Evolutionary conservation across 192 early-diverging fungal species (phyloP).

Genomic region (Kickxella alabastrina): DNA sequence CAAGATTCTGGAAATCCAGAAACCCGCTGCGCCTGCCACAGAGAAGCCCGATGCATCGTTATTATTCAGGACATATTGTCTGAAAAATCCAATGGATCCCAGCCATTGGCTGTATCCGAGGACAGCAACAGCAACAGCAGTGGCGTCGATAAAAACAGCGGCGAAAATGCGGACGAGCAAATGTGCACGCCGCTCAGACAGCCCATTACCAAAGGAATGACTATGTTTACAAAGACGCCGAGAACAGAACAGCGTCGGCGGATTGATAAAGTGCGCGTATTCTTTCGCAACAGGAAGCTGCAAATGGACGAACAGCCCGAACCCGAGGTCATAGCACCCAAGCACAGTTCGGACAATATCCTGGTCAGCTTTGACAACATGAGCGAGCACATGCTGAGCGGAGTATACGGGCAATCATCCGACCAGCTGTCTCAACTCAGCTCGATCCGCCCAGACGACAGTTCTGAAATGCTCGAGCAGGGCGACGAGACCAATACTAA

Average conservation of each 20-base stretch:
- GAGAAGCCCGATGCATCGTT: background rate
- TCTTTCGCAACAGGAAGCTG: slow-evolving; percentile 11
- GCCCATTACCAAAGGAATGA: background rate
- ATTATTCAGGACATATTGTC: too few relatives aligned
- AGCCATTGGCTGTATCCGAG: too few relatives aligned
- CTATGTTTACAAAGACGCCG: background rate
- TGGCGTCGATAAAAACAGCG: too few relatives aligned
- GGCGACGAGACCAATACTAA: slow-evolving; percentile 8
- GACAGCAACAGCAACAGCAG: too few relatives aligned
- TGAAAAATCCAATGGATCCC: too few relatives aligned
- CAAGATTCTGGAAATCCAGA: too few relatives aligned
- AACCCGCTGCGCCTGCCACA: too few relatives aligned
- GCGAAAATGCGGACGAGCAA: too few relatives aligned
- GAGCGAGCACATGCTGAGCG: slow-evolving; percentile 3
- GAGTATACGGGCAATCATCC: background rate
- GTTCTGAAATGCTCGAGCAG: too few relatives aligned
- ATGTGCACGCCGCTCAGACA: slow-evolving; percentile 23
- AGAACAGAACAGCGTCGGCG: slow-evolving; percentile 20
- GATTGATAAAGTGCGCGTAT: slow-evolving; percentile 29
- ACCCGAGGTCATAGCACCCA: too few relatives aligned
- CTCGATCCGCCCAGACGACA: slow-evolving; percentile 10
- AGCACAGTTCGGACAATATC: background rate
- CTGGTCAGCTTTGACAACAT: slow-evolving; percentile 18
- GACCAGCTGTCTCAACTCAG: slow-evolving; percentile 27
- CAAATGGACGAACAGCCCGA: too few relatives aligned